Percentiles rank a stretch among this genome's conserved stretches.
Conservation (phyloP, 805 yeast genomes). For the Candida pseudofarinosa region DNA sequence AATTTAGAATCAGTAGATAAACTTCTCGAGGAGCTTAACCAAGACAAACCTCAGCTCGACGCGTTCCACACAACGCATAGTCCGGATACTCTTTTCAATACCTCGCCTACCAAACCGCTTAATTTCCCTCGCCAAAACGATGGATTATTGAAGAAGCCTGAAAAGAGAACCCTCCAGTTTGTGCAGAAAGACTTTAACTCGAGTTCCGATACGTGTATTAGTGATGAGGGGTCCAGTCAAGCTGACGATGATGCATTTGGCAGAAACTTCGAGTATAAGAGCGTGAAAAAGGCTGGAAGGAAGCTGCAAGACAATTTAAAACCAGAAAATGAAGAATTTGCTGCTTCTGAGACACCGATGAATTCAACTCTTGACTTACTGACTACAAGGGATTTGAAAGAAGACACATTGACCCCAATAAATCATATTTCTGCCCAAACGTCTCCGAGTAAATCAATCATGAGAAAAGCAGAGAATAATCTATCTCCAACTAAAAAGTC, state of each 20-base stretch:
- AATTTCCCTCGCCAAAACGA: slow-evolving; percentile 18
- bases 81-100: slow-evolving; percentile 11
- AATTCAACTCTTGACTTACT: slow-evolving; percentile 15
- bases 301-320: slow-evolving; percentile 2
- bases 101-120: slow-evolving; percentile 32
- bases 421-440: slow-evolving; percentile 6
- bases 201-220: slow-evolving; percentile 39
- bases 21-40: slow-evolving; percentile 24
- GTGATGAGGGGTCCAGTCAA: slow-evolving; percentile 17
- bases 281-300: slow-evolving; percentile 9
- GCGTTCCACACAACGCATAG: neutral
- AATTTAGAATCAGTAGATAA: slow-evolving; percentile 24
- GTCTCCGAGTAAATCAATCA: slow-evolving; percentile 38
- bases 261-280: slow-evolving; percentile 19
- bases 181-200: slow-evolving; percentile 30
- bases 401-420: slow-evolving; percentile 2
- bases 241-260: slow-evolving; percentile 11
- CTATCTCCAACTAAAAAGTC: slow-evolving; percentile 34
- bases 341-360: slow-evolving; percentile 17
- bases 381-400: slow-evolving; percentile 3
- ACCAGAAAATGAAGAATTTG: slow-evolving; percentile 23
- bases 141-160: neutral
- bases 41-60: slow-evolving; percentile 6
- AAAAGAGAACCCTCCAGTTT: neutral
- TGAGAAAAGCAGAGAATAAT: slow-evolving; percentile 23